Evolutionary conservation across 768 basidiomycete species (phyloP).

Genomic region (Sarcodon sp.): DNA sequence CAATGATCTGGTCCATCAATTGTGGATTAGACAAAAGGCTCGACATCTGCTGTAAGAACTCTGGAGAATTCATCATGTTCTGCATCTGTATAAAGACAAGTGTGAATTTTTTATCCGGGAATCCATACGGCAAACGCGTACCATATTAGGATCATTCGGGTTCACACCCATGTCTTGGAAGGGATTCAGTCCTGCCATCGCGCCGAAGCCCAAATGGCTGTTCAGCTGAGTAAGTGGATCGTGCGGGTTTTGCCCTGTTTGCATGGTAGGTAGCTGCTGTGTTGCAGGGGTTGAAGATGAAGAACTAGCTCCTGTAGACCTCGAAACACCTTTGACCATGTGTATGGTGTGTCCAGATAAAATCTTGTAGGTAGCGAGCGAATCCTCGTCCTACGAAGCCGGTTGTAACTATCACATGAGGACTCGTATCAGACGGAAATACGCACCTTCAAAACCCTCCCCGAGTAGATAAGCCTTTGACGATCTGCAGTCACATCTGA

Average conservation of each 20-base stretch:
- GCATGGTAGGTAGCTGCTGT: conserved; percentile 71
- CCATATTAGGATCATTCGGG: conserved; percentile 89
- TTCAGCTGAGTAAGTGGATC: conserved; percentile 83
- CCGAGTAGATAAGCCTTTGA: conserved; percentile 89
- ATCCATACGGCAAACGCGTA: conserved; percentile 21
- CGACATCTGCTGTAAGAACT: conserved; percentile 84
- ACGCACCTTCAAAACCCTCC: conserved; percentile 23
- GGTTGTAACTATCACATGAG: too few species aligned
- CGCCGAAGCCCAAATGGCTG: conserved; percentile 62
- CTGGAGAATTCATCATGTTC: conserved; percentile 72
- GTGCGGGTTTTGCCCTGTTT: conserved; percentile 79
- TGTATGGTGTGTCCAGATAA: conserved; percentile 81
- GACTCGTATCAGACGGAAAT: background rate
- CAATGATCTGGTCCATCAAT: conserved; percentile 80
- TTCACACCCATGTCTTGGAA: conserved; percentile 89
- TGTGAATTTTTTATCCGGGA: background rate
- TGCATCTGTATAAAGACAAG: conserved; percentile 43
- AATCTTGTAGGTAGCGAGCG: conserved; percentile 79
- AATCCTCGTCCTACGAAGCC: conserved; percentile 60
- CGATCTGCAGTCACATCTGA: conserved; percentile 78
- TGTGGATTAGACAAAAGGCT: conserved; percentile 77
- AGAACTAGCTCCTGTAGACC: conserved; percentile 15
- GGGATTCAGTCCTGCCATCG: conserved; percentile 82
- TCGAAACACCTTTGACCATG: conserved; percentile 81
- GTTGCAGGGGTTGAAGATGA: conserved; percentile 25